phyloP scores from a whole-genome alignment of 306 rosid species.

The Nissolia schottii region DNA sequence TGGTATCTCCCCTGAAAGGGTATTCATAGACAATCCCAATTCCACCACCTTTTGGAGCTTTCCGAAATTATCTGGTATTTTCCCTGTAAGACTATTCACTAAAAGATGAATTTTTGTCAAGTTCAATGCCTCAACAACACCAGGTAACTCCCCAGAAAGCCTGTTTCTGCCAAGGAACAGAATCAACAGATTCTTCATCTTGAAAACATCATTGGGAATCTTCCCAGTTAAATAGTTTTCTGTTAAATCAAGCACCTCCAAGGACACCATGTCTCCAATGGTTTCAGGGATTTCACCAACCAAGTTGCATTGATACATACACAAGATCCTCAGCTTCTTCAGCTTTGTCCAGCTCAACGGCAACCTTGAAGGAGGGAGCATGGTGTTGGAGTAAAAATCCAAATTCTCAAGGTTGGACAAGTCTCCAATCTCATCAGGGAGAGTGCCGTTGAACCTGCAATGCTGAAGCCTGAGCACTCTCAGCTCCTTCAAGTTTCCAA shows the following conservation, averaged over 20 bases:
- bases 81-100: slow-evolving; percentile 36
- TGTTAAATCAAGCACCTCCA: slow-evolving; percentile 49
- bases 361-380: slow-evolving; percentile 28
- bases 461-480: slow-evolving; percentile 22
- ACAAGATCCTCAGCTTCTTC: slow-evolving; percentile 44
- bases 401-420: slow-evolving; percentile 54
- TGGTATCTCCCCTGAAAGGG: slow-evolving; percentile 54
- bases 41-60: slow-evolving; percentile 34
- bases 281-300: slow-evolving; percentile 51
- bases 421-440: slow-evolving; percentile 50
- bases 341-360: slow-evolving; percentile 39
- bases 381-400: not conserved
- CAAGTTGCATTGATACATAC: slow-evolving; percentile 34
- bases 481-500: slow-evolving; percentile 44
- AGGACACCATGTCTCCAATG: slow-evolving; percentile 49
- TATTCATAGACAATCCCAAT: slow-evolving; percentile 39
- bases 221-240: slow-evolving; percentile 35
- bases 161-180: slow-evolving; percentile 36
- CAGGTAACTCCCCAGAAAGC: slow-evolving; percentile 55
- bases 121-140: slow-evolving; percentile 38
- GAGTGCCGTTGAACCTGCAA: slow-evolving; percentile 40
- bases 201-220: slow-evolving; percentile 49
- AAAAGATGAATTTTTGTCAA: slow-evolving; percentile 46
- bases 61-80: slow-evolving; percentile 53
- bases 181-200: slow-evolving; percentile 37